A percentile compares a stretch with the other conserved stretches of the same genome.
Conservation (phyloP, 495 filamentous ascomycete species). For the Lindgomyces ingoldianus region DNA sequence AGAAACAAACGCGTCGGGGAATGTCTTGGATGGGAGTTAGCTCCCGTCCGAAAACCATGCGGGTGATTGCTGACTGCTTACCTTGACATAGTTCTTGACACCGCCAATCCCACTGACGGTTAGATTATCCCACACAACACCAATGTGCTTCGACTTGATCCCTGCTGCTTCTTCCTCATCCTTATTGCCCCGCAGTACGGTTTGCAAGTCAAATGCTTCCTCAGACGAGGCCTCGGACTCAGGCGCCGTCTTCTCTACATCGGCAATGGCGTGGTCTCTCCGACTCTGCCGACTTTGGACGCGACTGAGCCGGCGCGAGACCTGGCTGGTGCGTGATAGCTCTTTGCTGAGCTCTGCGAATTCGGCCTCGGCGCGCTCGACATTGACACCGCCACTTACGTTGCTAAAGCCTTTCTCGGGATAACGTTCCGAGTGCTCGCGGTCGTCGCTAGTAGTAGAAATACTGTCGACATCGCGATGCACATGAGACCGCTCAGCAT, state of each 20-base stretch:
- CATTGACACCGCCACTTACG: conserved; percentile 58
- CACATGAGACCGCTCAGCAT: conserved; percentile 12
- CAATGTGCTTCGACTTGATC: conserved; percentile 67
- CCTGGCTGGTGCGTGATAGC: conserved; percentile 62
- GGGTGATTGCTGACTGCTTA: conserved; percentile 4
- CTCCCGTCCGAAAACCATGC: background rate
- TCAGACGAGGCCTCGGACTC: conserved; percentile 51
- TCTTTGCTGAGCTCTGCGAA: conserved; percentile 75
- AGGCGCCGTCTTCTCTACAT: conserved; percentile 53
- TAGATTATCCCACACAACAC: conserved; percentile 76
- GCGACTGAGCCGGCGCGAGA: conserved; percentile 48
- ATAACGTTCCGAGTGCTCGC: background rate
- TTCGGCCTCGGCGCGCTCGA: conserved; percentile 72
- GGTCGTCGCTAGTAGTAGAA: conserved; percentile 14
- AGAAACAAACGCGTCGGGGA: conserved; percentile 75
- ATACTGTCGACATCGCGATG: conserved; percentile 11
- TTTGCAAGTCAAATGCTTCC: conserved; percentile 71
- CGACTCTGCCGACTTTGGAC: conserved; percentile 45
- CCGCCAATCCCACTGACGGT: conserved; percentile 78
- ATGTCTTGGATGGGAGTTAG: conserved; percentile 55
- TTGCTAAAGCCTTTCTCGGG: conserved; percentile 5
- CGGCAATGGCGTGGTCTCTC: conserved; percentile 43
- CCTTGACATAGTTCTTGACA: conserved; percentile 67
- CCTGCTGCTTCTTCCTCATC: conserved; percentile 71
- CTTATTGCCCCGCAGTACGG: conserved; percentile 65